phyloP scores from a whole-genome alignment of 768 basidiomycete species.

The Mycena epipterygia region DNA sequence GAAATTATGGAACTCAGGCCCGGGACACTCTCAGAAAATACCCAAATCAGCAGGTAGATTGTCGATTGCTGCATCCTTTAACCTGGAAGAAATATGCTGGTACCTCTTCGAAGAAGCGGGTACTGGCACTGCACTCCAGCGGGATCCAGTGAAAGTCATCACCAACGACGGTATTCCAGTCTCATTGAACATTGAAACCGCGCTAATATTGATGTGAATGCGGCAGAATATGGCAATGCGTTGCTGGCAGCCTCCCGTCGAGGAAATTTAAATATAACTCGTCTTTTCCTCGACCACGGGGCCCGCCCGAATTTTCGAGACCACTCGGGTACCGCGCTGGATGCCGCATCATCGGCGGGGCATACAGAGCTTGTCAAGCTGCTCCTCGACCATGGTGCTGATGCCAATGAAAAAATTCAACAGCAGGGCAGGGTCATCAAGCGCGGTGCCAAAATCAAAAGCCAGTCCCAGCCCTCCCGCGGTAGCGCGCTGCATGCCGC shows the following conservation, averaged over 20 bases:
- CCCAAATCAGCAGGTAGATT: neutral
- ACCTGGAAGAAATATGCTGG: neutral
- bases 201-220: neutral
- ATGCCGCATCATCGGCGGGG: neutral
- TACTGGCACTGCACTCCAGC: neutral
- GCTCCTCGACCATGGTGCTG: neutral
- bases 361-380: neutral
- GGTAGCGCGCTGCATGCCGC: neutral
- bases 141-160: neutral
- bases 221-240: neutral
- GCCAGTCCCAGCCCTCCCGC: neutral
- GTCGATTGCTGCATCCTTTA: neutral
- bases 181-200: neutral
- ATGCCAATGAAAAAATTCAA: neutral
- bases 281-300: neutral
- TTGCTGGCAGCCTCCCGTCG: neutral
- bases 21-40: neutral
- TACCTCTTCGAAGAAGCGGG: neutral
- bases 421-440: neutral
- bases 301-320: neutral
- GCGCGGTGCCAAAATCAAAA: neutral
- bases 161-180: neutral
- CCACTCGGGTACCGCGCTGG: neutral
- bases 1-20: constrained; percentile 1
- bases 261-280: neutral